These are phyloP conservation scores for Penstemon newberryi DNA, from an alignment of 257 asterid genomes.

Conservation along the genomic window DNA sequence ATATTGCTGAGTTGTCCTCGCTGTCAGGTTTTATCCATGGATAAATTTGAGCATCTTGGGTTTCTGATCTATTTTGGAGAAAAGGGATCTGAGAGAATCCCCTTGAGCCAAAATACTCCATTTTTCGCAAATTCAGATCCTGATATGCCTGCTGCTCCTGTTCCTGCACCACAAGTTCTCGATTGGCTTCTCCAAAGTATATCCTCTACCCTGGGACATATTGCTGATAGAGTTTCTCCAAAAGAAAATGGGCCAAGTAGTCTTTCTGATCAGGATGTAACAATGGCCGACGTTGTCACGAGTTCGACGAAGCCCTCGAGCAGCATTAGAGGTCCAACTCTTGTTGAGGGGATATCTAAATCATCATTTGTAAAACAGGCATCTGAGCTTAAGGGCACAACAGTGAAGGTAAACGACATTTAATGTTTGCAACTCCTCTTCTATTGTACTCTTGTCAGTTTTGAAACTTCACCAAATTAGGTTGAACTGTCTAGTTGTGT, in stretches of 20 bases:
- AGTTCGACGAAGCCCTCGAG: constrained; percentile 51
- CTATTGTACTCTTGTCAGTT: background rate
- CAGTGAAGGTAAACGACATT: constrained; percentile 59
- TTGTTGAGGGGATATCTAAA: constrained; percentile 90
- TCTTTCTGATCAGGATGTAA: constrained; percentile 75
- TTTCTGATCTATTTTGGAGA: constrained; percentile 82
- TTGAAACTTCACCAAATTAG: background rate
- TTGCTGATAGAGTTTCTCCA: constrained; percentile 71
- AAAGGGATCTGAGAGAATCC: constrained; percentile 60
- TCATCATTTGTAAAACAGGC: constrained; percentile 85
- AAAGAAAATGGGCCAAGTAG: constrained; percentile 76
- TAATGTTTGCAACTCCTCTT: background rate
- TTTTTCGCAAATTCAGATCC: constrained; percentile 95
- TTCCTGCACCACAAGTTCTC: constrained; percentile 81
- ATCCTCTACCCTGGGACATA: constrained; percentile 71
- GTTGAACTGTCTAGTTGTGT: constrained; percentile 5
- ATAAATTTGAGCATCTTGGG: constrained; percentile 77
- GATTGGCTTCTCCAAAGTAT: constrained; percentile 86
- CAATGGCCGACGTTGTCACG: constrained; percentile 70
- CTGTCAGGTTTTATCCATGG: constrained; percentile 78
- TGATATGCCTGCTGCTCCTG: constrained; percentile 96
- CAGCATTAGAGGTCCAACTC: constrained; percentile 74
- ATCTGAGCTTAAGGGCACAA: constrained; percentile 84
- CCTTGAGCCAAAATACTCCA: constrained; percentile 84
- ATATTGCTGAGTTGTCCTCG: constrained; percentile 27